Percentiles rank a stretch among this genome's conserved stretches.
Conservation (phyloP, 148 eudicot genomes). For the Salicornia ramosissima region DNA sequence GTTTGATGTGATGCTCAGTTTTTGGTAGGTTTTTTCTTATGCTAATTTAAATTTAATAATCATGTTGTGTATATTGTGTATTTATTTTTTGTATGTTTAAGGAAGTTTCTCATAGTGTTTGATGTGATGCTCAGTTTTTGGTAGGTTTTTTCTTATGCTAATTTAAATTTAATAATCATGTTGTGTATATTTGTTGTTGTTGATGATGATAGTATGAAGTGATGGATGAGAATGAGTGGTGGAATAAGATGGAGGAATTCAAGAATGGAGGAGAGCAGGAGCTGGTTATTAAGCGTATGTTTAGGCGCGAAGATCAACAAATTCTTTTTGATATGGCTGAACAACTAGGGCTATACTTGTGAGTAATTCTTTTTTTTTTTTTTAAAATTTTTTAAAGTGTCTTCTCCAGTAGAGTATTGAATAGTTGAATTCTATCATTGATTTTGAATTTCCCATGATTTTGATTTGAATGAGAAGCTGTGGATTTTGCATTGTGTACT, state of each 20-base stretch:
- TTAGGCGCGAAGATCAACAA: slow-evolving; percentile 70
- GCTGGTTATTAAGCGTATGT: slow-evolving; percentile 58
- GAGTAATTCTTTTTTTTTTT: slow-evolving; percentile 26
- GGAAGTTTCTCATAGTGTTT: too few relatives aligned
- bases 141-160: slow-evolving; percentile 1
- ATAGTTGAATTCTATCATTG: not conserved
- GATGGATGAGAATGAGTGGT: slow-evolving; percentile 76
- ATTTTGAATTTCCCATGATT: not conserved
- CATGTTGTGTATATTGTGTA: too few relatives aligned
- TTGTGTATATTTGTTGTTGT: not conserved
- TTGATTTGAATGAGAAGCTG: not conserved
- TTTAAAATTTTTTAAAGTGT: too few relatives aligned
- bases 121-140: not conserved
- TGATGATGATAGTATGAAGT: slow-evolving; percentile 55
- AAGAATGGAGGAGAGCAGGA: slow-evolving; percentile 70
- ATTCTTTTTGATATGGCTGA: slow-evolving; percentile 61
- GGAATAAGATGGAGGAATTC: slow-evolving; percentile 71
- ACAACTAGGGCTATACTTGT: slow-evolving; percentile 83
- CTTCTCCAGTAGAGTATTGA: not conserved
- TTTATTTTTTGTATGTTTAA: too few relatives aligned
- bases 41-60: too few relatives aligned
- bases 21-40: too few relatives aligned
- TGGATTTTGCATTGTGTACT: not conserved
- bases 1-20: not conserved
- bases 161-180: not conserved